Base-by-base conservation (phyloP, 2,329 filamentous ascomycete genomes). In the Fragosphaeria purpurea region DNA sequence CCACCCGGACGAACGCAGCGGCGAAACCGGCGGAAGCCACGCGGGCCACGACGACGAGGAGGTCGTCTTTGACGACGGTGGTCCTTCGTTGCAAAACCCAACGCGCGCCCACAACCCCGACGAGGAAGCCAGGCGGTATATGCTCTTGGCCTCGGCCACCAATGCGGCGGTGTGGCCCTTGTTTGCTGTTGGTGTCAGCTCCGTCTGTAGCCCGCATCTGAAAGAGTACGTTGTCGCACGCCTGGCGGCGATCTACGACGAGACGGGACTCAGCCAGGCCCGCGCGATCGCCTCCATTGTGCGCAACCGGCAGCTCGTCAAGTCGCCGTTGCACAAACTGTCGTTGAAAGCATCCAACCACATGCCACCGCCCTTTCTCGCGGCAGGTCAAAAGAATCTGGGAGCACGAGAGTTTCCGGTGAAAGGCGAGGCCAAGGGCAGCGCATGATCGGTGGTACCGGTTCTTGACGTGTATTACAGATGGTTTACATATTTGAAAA, bases 91-190 rank as follows among this genome's bases (percentile, higher is more conserved):
- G 9, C 61, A 70, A 33, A 67, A 73, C 44, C 65, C 69, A 3
- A 67, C 66, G 6, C 63, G 67, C 35, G 64, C 65, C 1, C 61
- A 56, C 12, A 60, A 60, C 38, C 56, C 60, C 11, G 63, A 65
- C 7, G 65, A 67, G 43, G 66, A 68, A 41, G 68, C 70, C 1
- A 67, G 68, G 51, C 65, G 72, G 31, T 73, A 74, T 58, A 70
- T 76, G 68, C 69, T 71, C 5, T 62, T 76, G 6, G 71, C 69
- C 0, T 72, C 71, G 7, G 67, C 71, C 1, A 72, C 71, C 31
- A 72, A 73, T 54, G 70, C 70, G 12, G 66, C 74, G 7, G 67
- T 76, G 40, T 75, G 72, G 72, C 73, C 73, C 5, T 63, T 76
- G 4, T 76, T 73, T 50, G 67, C 70, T 9, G 66, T 72, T 7